Percentiles rank a stretch among this genome's conserved stretches.
phyloP scores from a whole-genome alignment of 1,139 yeast species.

The Pichia sp. region DNA sequence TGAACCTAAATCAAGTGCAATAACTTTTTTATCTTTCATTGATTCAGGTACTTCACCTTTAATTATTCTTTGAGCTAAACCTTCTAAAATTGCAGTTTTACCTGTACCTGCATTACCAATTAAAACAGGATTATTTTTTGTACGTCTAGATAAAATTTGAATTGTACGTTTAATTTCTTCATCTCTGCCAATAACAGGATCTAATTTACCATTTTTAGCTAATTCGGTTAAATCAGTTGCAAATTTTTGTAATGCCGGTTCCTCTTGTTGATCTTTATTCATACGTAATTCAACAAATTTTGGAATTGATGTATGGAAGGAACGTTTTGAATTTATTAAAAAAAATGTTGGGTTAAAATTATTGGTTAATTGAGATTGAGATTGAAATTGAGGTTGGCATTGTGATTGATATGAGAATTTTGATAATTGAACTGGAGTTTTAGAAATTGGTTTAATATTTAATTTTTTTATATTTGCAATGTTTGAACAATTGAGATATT shows the following conservation, averaged over 20 bases:
- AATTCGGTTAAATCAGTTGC: constrained; percentile 85
- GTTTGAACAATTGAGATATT: too few relatives aligned
- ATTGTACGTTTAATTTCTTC: constrained; percentile 91
- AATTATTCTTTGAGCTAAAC: constrained; percentile 86
- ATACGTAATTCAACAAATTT: constrained; percentile 29
- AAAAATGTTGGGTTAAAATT: too few relatives aligned
- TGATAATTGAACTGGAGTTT: background rate
- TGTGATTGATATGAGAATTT: too few relatives aligned
- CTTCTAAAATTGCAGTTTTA: constrained; percentile 94
- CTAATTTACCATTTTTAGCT: constrained; percentile 86
- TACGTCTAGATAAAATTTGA: constrained; percentile 84
- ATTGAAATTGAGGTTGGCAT: too few relatives aligned
- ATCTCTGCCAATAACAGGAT: constrained; percentile 95
- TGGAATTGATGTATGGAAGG: constrained; percentile 4
- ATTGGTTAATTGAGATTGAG: too few relatives aligned
- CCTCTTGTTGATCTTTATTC: constrained; percentile 45
- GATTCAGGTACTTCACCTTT: constrained; percentile 93
- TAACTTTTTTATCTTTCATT: constrained; percentile 75
- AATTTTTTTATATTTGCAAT: too few relatives aligned
- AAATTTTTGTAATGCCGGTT: constrained; percentile 77
- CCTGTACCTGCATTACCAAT: constrained; percentile 98
- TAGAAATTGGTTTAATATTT: too few relatives aligned
- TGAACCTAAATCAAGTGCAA: constrained; percentile 82
- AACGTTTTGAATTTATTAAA: background rate
- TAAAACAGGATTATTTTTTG: constrained; percentile 89